Base-by-base conservation (phyloP, 139 green algal species). In the Asterochloris sp. region DNA sequence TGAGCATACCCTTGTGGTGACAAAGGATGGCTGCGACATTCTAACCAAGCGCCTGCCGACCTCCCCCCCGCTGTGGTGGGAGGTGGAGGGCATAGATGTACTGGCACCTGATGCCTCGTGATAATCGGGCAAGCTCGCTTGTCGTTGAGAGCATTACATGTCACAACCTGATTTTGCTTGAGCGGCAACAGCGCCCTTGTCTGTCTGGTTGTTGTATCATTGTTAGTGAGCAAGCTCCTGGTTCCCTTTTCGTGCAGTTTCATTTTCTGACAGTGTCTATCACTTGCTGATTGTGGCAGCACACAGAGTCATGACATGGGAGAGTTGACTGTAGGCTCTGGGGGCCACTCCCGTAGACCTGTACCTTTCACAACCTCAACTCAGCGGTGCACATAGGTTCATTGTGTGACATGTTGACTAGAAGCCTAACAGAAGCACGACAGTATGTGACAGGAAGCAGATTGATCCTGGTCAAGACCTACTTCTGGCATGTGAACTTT, bases 1-100 rank as follows among this genome's bases (percentile, higher is more conserved):
- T 89, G 97, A 99, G 89, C 94, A 97, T 87, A 92, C 89, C 28
- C 66, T 99, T 62, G 13, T 98, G 12, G 93, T 99, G 12, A 97
- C 94, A 11, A 82, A 84, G n/a, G 83, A 79, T 23, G 95, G 95
- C 11, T 93, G 87, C 64, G 95, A 98, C 76, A 76, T 98, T 26
- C 86, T 98, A 0, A 98, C 95, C 0, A 87, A 86, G 54, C 88
- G 95, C 11, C 83, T 96, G 69, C 84, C 91, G 0, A 89, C 74
- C 13, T 98, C 94, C 61, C 94, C 93, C 24, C 92, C 91, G 26
- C 86, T 98, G 62, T 97, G 91, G 89, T 96, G 93, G 93, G 86
- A 95, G 80, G 38, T 26, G 15, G 24, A 82, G 47, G 29, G 69
- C 24, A 29, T 27, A 76, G 24, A 21, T 47, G 24, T 47, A 27